These are phyloP conservation scores for Beauveria sp. DNA, from an alignment of 2,329 filamentous ascomycete genomes.

Conservation along the genomic window DNA sequence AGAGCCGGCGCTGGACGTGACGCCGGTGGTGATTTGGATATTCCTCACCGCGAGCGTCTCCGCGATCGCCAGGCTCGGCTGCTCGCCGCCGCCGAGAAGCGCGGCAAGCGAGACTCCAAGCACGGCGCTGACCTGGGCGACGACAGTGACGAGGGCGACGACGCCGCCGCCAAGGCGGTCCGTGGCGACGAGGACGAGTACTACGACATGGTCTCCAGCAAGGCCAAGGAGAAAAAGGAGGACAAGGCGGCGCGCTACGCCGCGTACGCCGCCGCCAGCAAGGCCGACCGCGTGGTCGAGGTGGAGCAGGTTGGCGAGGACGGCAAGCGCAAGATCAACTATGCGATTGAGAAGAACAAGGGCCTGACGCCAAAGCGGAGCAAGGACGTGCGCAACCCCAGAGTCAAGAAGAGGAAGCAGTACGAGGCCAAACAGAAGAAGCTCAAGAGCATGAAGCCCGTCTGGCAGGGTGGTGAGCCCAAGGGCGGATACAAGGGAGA, in stretches of 20 bases:
- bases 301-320: slow-evolving; percentile 67
- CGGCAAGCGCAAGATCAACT: slow-evolving; percentile 87
- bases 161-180: slow-evolving; percentile 40
- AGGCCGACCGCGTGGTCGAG: slow-evolving; percentile 55
- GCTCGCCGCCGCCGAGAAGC: slow-evolving; percentile 78
- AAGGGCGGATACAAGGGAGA: slow-evolving; percentile 86
- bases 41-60: slow-evolving; percentile 83
- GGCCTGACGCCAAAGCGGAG: slow-evolving; percentile 80
- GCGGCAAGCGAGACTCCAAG: slow-evolving; percentile 60
- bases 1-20: slow-evolving; percentile 65
- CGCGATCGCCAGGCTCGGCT: slow-evolving; percentile 79
- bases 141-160: slow-evolving; percentile 62
- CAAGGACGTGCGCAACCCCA: slow-evolving; percentile 90
- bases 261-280: slow-evolving; percentile 52
- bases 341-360: slow-evolving; percentile 96
- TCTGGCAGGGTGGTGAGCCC: slow-evolving; percentile 80
- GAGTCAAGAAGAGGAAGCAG: slow-evolving; percentile 97
- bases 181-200: slow-evolving; percentile 64
- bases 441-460: slow-evolving; percentile 73
- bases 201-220: slow-evolving; percentile 78
- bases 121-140: slow-evolving; percentile 61
- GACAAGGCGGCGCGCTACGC: slow-evolving; percentile 58
- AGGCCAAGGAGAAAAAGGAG: slow-evolving; percentile 61
- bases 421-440: slow-evolving; percentile 98
- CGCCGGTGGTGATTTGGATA: slow-evolving; percentile 70